These are phyloP conservation scores for Camellia oleifera DNA, from an alignment of 179 eudicot genomes.

Conservation along the genomic window DNA sequence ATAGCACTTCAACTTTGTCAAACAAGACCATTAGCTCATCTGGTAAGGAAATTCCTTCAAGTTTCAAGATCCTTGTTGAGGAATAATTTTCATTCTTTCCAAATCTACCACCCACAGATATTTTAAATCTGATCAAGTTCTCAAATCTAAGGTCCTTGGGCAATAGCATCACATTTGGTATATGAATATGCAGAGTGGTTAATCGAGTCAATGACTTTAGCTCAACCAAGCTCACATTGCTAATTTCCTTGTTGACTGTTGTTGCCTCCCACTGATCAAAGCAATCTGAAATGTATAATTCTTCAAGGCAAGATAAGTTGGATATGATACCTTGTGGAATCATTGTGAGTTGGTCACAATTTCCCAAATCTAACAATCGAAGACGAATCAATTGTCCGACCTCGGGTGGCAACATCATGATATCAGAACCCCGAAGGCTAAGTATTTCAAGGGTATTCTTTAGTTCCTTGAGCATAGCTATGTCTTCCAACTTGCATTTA, in stretches of 20 bases:
- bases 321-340: slow-evolving; percentile 12
- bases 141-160: background rate
- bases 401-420: slow-evolving; percentile 2
- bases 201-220: background rate
- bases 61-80: background rate
- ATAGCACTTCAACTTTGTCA: background rate
- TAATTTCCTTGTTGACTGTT: background rate
- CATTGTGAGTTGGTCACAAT: background rate
- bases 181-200: background rate
- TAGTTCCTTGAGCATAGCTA: background rate
- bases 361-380: slow-evolving; percentile 19
- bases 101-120: background rate
- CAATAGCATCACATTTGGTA: background rate
- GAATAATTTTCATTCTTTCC: no score
- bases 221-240: background rate
- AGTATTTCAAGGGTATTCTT: slow-evolving; percentile 14
- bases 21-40: background rate
- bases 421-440: background rate
- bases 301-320: slow-evolving; percentile 15
- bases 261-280: background rate
- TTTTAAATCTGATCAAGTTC: background rate
- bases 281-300: background rate
- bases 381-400: slow-evolving; percentile 14
- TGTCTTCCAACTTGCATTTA: background rate
- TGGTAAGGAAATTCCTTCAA: background rate